Evolutionary conservation across 345 rosid genomes (phyloP).

Genomic region (Excoecaria cochinchinensis): DNA sequence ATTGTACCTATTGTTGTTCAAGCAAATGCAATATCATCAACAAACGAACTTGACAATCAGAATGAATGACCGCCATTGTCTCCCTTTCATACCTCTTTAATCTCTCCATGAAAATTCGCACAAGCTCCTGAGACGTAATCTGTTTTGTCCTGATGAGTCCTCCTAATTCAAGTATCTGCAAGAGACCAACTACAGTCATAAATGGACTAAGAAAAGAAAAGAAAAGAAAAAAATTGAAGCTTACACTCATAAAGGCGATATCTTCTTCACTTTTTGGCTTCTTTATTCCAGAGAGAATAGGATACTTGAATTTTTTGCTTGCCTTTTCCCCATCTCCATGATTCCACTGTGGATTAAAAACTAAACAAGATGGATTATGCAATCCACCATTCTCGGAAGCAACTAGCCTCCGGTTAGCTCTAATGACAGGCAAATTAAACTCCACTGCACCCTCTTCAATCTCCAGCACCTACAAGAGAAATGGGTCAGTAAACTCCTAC

Average conservation of each 20-base stretch:
- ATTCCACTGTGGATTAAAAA: constrained; percentile 67
- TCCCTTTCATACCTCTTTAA: constrained; percentile 51
- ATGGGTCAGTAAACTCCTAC: background rate
- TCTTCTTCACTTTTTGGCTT: constrained; percentile 60
- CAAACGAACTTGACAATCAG: background rate
- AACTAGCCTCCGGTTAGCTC: constrained; percentile 60
- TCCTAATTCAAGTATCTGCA: constrained; percentile 78
- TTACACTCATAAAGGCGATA: constrained; percentile 79
- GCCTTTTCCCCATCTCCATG: constrained; percentile 18
- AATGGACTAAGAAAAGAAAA: background rate
- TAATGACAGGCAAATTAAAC: constrained; percentile 54
- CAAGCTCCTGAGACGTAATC: constrained; percentile 68
- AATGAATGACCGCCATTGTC: background rate
- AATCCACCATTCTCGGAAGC: constrained; percentile 71
- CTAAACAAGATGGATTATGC: constrained; percentile 59
- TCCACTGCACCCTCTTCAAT: constrained; percentile 57
- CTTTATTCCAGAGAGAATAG: constrained; percentile 31
- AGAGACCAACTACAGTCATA: constrained; percentile 9
- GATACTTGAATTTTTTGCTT: constrained; percentile 45
- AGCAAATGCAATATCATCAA: constrained; percentile 11
- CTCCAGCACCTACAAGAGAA: constrained; percentile 44
- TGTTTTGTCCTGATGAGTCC: constrained; percentile 68
- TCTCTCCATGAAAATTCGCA: constrained; percentile 53
- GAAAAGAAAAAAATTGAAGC: background rate
- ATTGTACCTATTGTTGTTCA: constrained; percentile 50